Conservation (phyloP, 1,139 yeast species). For the Pneumocystis jirovecii region DNA sequence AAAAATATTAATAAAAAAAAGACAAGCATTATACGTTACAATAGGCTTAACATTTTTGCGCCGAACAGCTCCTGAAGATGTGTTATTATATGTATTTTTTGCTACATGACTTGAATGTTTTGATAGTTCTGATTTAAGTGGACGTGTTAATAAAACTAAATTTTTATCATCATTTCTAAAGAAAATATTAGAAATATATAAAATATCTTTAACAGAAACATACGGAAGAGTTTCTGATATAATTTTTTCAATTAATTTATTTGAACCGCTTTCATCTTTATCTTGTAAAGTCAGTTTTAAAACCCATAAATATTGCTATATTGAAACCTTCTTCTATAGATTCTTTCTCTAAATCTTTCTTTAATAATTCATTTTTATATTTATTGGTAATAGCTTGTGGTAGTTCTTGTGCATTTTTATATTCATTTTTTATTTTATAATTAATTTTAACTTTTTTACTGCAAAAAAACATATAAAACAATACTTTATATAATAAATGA, state of each 20-base stretch:
- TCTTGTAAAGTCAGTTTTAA: conserved; percentile 5
- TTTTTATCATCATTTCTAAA: neutral
- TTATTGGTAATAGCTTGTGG: conserved; percentile 17
- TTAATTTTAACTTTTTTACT: neutral
- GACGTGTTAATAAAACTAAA: conserved; percentile 1
- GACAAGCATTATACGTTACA: neutral
- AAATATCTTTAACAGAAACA: neutral
- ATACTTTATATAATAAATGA: neutral
- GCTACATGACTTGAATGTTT: neutral
- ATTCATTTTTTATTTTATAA: conserved; percentile 16
- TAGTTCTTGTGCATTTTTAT: conserved; percentile 13
- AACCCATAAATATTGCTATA: conserved; percentile 1
- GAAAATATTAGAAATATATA: neutral
- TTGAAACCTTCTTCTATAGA: conserved; percentile 9
- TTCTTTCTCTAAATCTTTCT: conserved; percentile 5
- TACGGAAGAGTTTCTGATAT: conserved; percentile 12
- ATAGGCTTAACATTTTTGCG: conserved; percentile 7
- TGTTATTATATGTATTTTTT: neutral
- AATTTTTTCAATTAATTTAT: conserved; percentile 13
- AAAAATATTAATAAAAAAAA: neutral
- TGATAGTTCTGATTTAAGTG: neutral
- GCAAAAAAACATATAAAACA: neutral
- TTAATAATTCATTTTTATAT: neutral
- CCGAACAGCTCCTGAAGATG: conserved; percentile 1
- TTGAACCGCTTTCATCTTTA: conserved; percentile 3